These are phyloP conservation scores for Isatis tinctoria DNA, from an alignment of 345 rosid genomes.

Conservation along the genomic window DNA sequence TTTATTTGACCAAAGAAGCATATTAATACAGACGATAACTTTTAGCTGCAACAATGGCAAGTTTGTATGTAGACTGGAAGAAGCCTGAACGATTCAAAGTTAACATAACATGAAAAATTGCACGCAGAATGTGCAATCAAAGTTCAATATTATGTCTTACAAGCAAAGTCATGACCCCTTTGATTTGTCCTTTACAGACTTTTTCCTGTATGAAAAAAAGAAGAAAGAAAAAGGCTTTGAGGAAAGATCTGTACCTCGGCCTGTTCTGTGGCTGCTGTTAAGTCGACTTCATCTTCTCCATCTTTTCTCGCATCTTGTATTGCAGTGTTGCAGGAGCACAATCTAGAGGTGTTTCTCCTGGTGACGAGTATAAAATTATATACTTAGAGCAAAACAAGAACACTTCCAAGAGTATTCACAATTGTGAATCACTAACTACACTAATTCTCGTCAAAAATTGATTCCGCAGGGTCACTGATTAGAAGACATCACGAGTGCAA, in stretches of 20 bases:
- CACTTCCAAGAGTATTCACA: too few relatives aligned
- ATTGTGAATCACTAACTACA: not conserved
- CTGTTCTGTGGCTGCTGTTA: not conserved
- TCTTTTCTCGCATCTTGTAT: slow-evolving; percentile 73
- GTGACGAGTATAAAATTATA: not conserved
- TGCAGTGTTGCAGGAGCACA: slow-evolving; percentile 86
- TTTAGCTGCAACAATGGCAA: not conserved
- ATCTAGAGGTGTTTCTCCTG: slow-evolving; percentile 90
- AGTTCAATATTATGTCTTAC: not conserved
- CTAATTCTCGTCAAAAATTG: not conserved
- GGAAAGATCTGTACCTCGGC: not conserved
- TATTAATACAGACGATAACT: too few relatives aligned
- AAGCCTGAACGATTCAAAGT: not conserved
- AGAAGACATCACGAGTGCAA: not conserved
- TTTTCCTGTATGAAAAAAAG: not conserved
- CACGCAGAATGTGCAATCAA: not conserved
- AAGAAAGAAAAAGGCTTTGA: not conserved
- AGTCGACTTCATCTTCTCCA: slow-evolving; percentile 39
- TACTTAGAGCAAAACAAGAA: not conserved
- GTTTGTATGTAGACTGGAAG: not conserved
- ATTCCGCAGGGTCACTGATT: not conserved
- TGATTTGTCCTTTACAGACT: not conserved
- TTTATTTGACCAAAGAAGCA: too few relatives aligned
- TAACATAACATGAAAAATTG: not conserved
- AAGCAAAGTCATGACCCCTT: not conserved